Base-by-base conservation (phyloP, 257 asterid species). In the Nicotiana undulata region DNA sequence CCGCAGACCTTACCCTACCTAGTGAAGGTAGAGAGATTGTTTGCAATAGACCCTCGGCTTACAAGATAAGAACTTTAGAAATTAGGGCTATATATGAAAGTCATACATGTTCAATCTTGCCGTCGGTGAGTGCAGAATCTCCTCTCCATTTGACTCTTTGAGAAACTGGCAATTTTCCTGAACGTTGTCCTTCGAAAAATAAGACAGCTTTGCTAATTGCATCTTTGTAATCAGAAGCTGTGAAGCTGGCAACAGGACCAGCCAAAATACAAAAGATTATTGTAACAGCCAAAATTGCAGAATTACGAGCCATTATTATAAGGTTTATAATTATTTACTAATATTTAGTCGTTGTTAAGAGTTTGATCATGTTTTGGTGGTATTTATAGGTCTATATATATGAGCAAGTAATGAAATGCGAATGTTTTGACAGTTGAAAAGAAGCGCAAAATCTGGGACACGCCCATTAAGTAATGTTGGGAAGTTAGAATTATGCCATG, bases 101-200 rank as follows among this genome's bases (percentile, higher is more conserved):
- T 5, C 83, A 6, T 86, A 91, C 98, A 6, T 85, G 77, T 65
- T 91, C 94, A 16, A 61, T 55, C 8, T 13, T 32, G 55, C 97
- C 97, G 81, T 94, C 98, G 0, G 85, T 37, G 63, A 93, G 90
- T 6, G 94, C 97, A 9, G 97, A 94, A 79, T 93, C 90, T 5
- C 87, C 98, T 65, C 98, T 89, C 97, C 98, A 94, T 29, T 70
- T 81, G 17, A 84, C 98, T 76, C 92, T 80, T 78, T 90, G 98
- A 55, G 29, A 70, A 0, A 85, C 65, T 1, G 97, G 96, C 79
- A 94, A 53, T 65, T 85, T 87, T 20, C 98, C 97, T 0, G 97
- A 91, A 13, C 97, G 90, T 77, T 94, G 98, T 2, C 96, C 98
- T 88, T 93, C 94, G n/a, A 94, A 93, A 90, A 93, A 94, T 75